Conservation (phyloP, 768 basidiomycete species). For the Boletus rubescentipes region DNA sequence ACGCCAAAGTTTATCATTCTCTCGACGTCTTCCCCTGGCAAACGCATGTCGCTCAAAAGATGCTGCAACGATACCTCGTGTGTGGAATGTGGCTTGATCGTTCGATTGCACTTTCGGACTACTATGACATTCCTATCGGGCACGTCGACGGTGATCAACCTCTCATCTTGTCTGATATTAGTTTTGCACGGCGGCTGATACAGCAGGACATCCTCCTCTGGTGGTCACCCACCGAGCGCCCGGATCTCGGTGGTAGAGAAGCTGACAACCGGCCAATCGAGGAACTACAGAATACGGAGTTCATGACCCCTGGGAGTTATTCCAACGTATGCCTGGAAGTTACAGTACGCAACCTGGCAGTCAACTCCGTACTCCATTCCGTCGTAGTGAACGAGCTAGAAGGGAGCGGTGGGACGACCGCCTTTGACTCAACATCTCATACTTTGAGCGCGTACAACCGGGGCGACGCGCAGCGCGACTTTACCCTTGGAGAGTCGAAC, state of each 20-base stretch:
- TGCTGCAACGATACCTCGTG: slow-evolving; percentile 80
- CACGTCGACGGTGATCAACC: slow-evolving; percentile 91
- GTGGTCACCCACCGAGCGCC: slow-evolving; percentile 91
- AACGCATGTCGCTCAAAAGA: slow-evolving; percentile 72
- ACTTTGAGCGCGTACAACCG: slow-evolving; percentile 89
- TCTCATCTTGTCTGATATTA: slow-evolving; percentile 84
- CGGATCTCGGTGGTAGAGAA: slow-evolving; percentile 93
- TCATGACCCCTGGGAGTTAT: slow-evolving; percentile 82
- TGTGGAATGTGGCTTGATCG: slow-evolving; percentile 80
- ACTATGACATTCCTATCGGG: slow-evolving; percentile 91
- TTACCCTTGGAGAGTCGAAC: slow-evolving; percentile 86
- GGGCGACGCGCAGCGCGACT: slow-evolving; percentile 53
- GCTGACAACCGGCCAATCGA: slow-evolving; percentile 76
- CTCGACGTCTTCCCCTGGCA: slow-evolving; percentile 91
- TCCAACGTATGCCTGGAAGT: slow-evolving; percentile 92
- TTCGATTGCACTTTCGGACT: slow-evolving; percentile 75
- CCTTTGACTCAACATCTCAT: slow-evolving; percentile 90
- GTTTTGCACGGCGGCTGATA: slow-evolving; percentile 82
- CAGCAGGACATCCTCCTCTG: slow-evolving; percentile 91
- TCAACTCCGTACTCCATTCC: slow-evolving; percentile 92
- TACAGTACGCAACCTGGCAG: slow-evolving; percentile 86
- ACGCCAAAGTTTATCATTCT: slow-evolving; percentile 68
- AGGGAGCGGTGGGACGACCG: slow-evolving; percentile 89
- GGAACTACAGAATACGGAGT: slow-evolving; percentile 82
- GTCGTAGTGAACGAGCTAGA: slow-evolving; percentile 96